Conservation (phyloP, 1,139 yeast genomes). For the Yamadazyma dendronema region DNA sequence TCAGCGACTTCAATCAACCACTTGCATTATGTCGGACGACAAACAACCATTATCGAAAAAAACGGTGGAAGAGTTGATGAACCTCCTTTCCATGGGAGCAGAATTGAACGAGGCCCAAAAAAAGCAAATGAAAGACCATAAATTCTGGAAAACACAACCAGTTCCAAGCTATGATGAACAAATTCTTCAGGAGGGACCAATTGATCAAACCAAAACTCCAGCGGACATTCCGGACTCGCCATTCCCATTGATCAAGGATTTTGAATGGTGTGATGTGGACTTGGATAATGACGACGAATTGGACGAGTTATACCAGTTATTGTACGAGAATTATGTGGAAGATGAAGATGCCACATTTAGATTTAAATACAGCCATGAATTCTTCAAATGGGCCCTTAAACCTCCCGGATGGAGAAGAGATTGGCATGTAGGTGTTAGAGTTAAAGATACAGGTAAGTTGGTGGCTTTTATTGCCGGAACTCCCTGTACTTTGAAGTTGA, state of each 20-base stretch:
- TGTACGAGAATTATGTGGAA: conserved; percentile 91
- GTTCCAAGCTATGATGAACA: conserved; percentile 74
- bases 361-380: conserved; percentile 81
- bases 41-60: conserved; percentile 19
- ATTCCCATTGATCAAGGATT: conserved; percentile 67
- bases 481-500: conserved; percentile 69
- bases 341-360: conserved; percentile 91
- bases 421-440: conserved; percentile 95
- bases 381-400: conserved; percentile 88
- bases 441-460: conserved; percentile 66
- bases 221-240: conserved; percentile 72
- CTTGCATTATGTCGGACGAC: conserved; percentile 10
- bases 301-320: conserved; percentile 71
- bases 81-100: conserved; percentile 52
- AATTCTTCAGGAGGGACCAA: conserved; percentile 76
- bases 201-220: conserved; percentile 64
- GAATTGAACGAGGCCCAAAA: conserved; percentile 54
- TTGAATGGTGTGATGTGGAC: conserved; percentile 87
- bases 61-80: conserved; percentile 50
- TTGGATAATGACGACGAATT: conserved; percentile 56
- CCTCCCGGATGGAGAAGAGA: conserved; percentile 91
- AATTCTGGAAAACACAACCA: conserved; percentile 98
- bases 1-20: neutral
- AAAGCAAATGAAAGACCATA: conserved; percentile 80
- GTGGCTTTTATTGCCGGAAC: conserved; percentile 93